Percentiles rank a stretch among this genome's conserved stretches.
Evolutionary conservation across 2,329 filamentous ascomycete genomes (phyloP).

Genomic region (Thielaviopsis ethacetica): DNA sequence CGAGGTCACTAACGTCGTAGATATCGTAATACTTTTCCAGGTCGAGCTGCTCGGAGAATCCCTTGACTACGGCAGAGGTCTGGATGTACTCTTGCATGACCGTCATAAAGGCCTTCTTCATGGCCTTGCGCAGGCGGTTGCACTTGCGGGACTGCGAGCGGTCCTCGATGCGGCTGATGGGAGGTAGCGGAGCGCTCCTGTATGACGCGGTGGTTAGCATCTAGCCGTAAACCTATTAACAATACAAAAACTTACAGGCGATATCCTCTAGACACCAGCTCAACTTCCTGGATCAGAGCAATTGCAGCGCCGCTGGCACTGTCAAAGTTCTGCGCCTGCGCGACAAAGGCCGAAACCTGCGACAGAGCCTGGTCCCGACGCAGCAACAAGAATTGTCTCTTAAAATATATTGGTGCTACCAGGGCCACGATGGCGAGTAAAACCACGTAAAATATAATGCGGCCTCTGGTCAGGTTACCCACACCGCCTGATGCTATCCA

Average conservation of each 20-base stretch:
- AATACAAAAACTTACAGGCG: slow-evolving; percentile 42
- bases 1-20: slow-evolving; percentile 60
- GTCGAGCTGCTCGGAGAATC: slow-evolving; percentile 62
- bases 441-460: slow-evolving; percentile 29
- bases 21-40: slow-evolving; percentile 88
- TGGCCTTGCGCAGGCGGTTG: slow-evolving; percentile 57
- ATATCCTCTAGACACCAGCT: slow-evolving; percentile 82
- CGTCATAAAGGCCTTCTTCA: slow-evolving; percentile 52
- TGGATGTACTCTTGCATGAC: slow-evolving; percentile 58
- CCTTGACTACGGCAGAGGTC: slow-evolving; percentile 50
- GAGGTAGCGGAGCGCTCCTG: slow-evolving; percentile 76
- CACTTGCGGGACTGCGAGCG: slow-evolving; percentile 65
- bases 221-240: slow-evolving; percentile 12
- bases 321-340: slow-evolving; percentile 67
- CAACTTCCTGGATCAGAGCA: slow-evolving; percentile 82
- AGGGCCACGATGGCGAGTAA: slow-evolving; percentile 34
- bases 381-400: slow-evolving; percentile 68
- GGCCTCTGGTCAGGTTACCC: slow-evolving; percentile 35
- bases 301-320: slow-evolving; percentile 59
- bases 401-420: slow-evolving; percentile 51
- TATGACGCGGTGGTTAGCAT: slow-evolving; percentile 8
- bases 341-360: slow-evolving; percentile 51
- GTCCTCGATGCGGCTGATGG: slow-evolving; percentile 83
- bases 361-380: slow-evolving; percentile 58
- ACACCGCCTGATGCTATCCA: slow-evolving; percentile 42